A percentile compares a stretch with the other conserved stretches of the same genome.
These are phyloP conservation scores for Gaeumannomyces tritici DNA, from an alignment of 2,329 filamentous ascomycete genomes.

Conservation along the genomic window DNA sequence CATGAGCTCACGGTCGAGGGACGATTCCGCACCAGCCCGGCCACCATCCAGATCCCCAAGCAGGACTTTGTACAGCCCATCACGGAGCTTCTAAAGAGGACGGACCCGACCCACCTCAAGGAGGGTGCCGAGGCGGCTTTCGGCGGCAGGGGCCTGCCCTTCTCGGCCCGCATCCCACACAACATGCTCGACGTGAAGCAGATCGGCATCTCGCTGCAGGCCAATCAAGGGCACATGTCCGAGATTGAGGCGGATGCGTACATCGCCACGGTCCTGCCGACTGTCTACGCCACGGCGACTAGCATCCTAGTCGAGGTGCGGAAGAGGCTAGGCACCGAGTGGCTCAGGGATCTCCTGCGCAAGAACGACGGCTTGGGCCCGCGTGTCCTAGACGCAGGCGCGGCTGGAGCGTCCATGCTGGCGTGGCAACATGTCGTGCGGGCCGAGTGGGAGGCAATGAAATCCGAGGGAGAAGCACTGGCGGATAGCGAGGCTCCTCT, in stretches of 20 bases:
- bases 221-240: conserved; percentile 56
- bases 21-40: conserved; percentile 64
- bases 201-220: conserved; percentile 54
- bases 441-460: conserved; percentile 71
- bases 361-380: conserved; percentile 47
- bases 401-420: conserved; percentile 61
- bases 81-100: conserved; percentile 53
- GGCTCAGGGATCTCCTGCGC: conserved; percentile 55
- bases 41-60: conserved; percentile 66
- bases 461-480: conserved; percentile 32
- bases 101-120: conserved; percentile 64
- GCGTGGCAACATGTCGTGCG: conserved; percentile 71
- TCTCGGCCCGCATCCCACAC: conserved; percentile 63
- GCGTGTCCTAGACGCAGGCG: conserved; percentile 64
- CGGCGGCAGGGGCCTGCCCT: conserved; percentile 66
- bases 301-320: conserved; percentile 64
- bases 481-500: conserved; percentile 32
- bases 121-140: conserved; percentile 64
- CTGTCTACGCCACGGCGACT: conserved; percentile 58
- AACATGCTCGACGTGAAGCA: conserved; percentile 48
- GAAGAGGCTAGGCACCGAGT: conserved; percentile 60
- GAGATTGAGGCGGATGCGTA: conserved; percentile 69
- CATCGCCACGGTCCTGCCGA: conserved; percentile 59
- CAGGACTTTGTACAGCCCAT: conserved; percentile 63
- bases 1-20: conserved; percentile 69